Evolutionary conservation across 129 eudicot species (phyloP).

Genomic region (Centrapalus pauciflorus): DNA sequence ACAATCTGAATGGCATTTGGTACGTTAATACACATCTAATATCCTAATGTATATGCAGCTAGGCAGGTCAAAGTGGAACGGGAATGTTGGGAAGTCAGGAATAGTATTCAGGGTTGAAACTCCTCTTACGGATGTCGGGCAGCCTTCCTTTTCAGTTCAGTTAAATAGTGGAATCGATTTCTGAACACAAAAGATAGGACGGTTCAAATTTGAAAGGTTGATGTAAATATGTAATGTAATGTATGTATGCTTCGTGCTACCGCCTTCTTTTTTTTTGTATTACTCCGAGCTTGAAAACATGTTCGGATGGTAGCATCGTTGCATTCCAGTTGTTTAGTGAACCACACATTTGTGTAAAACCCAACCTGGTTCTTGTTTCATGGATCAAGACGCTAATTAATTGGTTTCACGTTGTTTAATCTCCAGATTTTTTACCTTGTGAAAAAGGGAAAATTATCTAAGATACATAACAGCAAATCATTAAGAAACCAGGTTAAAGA

Average conservation of each 20-base stretch:
- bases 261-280: slow-evolving; percentile 11
- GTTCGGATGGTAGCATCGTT: background rate
- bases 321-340: slow-evolving; percentile 5
- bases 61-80: slow-evolving; percentile 93
- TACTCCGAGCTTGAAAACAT: slow-evolving; percentile 9
- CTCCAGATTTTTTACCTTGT: too few relatives aligned
- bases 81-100: slow-evolving; percentile 50
- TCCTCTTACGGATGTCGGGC: slow-evolving; percentile 47
- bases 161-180: slow-evolving; percentile 69
- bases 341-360: background rate
- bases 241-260: slow-evolving; percentile 8
- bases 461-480: too few relatives aligned
- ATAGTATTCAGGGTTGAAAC: slow-evolving; percentile 59
- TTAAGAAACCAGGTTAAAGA: too few relatives aligned
- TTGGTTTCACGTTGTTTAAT: too few relatives aligned
- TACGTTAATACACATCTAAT: too few relatives aligned
- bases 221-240: slow-evolving; percentile 4
- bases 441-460: too few relatives aligned
- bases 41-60: slow-evolving; percentile 38
- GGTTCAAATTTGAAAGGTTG: too few relatives aligned
- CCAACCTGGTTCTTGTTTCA: too few relatives aligned
- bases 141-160: slow-evolving; percentile 62
- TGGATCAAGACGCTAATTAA: too few relatives aligned
- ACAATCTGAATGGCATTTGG: too few relatives aligned
- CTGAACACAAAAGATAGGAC: slow-evolving; percentile 20